phyloP scores from a whole-genome alignment of 208 protist species.

The Crithidia sp. region DNA sequence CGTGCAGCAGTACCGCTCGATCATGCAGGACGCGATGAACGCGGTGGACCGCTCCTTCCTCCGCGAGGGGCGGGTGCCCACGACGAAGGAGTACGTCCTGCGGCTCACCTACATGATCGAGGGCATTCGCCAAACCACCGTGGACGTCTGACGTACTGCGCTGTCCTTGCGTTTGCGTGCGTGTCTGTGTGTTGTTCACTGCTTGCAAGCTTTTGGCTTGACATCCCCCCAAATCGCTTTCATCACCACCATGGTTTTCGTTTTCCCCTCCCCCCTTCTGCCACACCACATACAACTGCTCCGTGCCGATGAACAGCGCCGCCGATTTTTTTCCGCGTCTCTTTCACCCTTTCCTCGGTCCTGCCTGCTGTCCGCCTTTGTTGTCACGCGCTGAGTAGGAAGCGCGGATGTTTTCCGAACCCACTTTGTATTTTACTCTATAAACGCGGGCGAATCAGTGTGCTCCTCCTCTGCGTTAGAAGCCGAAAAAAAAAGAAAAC shows the following conservation, averaged over 20 bases:
- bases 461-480: background rate
- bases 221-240: too few species aligned
- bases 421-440: too few species aligned
- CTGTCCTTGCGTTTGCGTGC: background rate
- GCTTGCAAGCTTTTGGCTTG: too few species aligned
- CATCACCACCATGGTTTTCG: too few species aligned
- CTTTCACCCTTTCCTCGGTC: background rate
- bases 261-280: too few species aligned
- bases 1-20: slow-evolving; percentile 80
- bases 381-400: too few species aligned
- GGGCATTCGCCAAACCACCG: slow-evolving; percentile 67
- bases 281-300: too few species aligned
- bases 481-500: background rate
- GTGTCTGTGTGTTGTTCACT: background rate
- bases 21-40: slow-evolving; percentile 83
- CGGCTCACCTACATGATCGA: slow-evolving; percentile 68
- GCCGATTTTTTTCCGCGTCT: background rate
- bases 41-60: slow-evolving; percentile 80
- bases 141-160: slow-evolving; percentile 19
- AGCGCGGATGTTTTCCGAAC: too few species aligned
- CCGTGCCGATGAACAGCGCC: too few species aligned
- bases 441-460: background rate
- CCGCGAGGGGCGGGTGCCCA: slow-evolving; percentile 70
- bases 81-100: slow-evolving; percentile 69
- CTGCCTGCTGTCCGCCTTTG: background rate